A percentile compares a stretch with the other conserved stretches of the same genome.
phyloP scores from a whole-genome alignment of 208 protist genomes.

The Leishmania lainsoni region DNA sequence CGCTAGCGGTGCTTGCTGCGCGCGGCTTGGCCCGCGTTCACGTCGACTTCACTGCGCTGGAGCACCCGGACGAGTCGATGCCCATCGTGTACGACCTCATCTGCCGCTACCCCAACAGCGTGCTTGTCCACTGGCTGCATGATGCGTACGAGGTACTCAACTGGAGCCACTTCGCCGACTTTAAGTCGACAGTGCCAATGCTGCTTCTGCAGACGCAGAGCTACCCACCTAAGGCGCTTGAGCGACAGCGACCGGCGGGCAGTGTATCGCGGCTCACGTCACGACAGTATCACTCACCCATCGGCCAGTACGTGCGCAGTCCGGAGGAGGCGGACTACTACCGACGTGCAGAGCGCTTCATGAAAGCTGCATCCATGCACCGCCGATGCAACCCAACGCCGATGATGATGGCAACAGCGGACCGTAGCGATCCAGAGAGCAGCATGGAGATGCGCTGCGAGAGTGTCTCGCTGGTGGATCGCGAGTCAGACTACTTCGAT shows the following conservation, averaged over 20 bases:
- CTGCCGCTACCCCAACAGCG: constrained; percentile 73
- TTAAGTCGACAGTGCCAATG: constrained; percentile 69
- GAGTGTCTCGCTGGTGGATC: constrained; percentile 19
- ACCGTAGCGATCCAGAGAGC: not conserved
- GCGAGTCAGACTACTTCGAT: constrained; percentile 29
- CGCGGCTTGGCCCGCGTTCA: constrained; percentile 76
- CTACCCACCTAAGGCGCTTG: constrained; percentile 40
- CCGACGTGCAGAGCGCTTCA: constrained; percentile 15
- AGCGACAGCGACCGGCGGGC: constrained; percentile 28
- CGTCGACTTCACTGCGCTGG: constrained; percentile 87
- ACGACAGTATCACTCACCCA: constrained; percentile 34
- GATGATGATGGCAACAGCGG: constrained; percentile 2
- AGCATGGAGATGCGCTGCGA: constrained; percentile 9
- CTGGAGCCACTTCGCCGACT: constrained; percentile 73
- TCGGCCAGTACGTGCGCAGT: constrained; percentile 25
- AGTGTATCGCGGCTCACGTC: constrained; percentile 32
- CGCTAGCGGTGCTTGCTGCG: constrained; percentile 73
- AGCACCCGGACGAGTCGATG: constrained; percentile 89
- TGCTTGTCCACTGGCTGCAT: constrained; percentile 86
- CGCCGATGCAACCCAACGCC: constrained; percentile 23
- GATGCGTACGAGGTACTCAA: constrained; percentile 90
- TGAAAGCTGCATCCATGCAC: constrained; percentile 14
- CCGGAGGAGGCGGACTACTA: constrained; percentile 40
- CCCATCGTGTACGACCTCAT: constrained; percentile 80
- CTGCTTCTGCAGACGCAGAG: constrained; percentile 79